Percentiles rank a stretch among this genome's conserved stretches.
These are phyloP conservation scores for Colletotrichum australisinense DNA, from an alignment of 2,329 filamentous ascomycete genomes.

Conservation along the genomic window DNA sequence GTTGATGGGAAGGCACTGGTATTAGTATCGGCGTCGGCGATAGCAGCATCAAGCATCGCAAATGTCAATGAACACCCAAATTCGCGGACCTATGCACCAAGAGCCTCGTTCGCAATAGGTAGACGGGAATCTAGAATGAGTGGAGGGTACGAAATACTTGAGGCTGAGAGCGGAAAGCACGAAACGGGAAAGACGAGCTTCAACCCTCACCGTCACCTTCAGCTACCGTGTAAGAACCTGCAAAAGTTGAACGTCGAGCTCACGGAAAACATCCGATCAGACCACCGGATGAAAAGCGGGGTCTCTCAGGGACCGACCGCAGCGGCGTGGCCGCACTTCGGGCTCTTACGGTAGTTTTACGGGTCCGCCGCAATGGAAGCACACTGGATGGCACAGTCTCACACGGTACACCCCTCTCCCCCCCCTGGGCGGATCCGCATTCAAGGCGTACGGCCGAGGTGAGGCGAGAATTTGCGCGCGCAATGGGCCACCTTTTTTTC, in stretches of 20 bases:
- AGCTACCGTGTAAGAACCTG: no score
- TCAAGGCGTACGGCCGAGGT: slow-evolving; percentile 16
- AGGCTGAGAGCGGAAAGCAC: not conserved
- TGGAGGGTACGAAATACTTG: not conserved
- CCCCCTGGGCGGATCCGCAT: not conserved
- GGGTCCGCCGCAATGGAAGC: not conserved
- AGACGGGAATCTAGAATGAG: no score
- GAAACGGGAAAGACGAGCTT: not conserved
- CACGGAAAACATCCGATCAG: slow-evolving; percentile 34
- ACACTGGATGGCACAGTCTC: no score
- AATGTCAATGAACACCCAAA: not conserved
- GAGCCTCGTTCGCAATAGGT: no score
- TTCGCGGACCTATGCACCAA: not conserved
- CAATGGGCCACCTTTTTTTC: not conserved
- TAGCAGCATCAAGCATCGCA: not conserved
- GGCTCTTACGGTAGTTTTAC: slow-evolving; percentile 11
- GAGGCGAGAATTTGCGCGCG: slow-evolving; percentile 25
- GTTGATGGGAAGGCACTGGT: not conserved
- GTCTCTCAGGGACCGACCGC: not conserved
- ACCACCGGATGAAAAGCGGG: slow-evolving; percentile 23
- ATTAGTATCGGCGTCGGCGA: not conserved
- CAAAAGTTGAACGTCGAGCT: not conserved
- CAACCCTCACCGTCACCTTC: no score
- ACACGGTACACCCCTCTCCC: no score
- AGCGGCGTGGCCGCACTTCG: slow-evolving; percentile 34